Conservation (phyloP, 2,329 filamentous ascomycete species). For the Leptographium procerum region DNA sequence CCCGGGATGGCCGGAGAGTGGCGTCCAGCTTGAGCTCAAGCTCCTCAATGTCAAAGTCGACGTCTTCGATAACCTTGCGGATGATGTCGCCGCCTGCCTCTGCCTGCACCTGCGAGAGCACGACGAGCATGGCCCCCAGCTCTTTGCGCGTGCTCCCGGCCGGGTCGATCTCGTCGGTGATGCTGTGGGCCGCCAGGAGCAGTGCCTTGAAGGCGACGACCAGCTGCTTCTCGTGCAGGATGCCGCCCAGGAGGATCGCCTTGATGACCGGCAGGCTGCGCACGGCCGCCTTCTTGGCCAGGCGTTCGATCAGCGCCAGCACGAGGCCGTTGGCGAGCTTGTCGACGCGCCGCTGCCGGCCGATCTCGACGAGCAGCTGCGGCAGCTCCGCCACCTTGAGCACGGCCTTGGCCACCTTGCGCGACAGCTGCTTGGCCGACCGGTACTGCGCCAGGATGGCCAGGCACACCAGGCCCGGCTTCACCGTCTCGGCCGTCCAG, state of each 20-base stretch:
- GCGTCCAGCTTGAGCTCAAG: slow-evolving; percentile 66
- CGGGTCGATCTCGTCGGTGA: slow-evolving; percentile 42
- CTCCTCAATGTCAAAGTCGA: slow-evolving; percentile 60
- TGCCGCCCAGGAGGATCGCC: slow-evolving; percentile 45
- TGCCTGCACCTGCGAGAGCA: slow-evolving; percentile 48
- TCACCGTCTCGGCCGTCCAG: slow-evolving; percentile 62
- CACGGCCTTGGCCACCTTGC: slow-evolving; percentile 57
- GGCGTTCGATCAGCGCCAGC: slow-evolving; percentile 49
- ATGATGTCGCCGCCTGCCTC: slow-evolving; percentile 53
- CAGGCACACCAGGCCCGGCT: slow-evolving; percentile 66
- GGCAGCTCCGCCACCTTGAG: slow-evolving; percentile 51
- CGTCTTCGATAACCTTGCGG: slow-evolving; percentile 52
- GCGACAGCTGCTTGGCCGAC: slow-evolving; percentile 56
- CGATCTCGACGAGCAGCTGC: slow-evolving; percentile 48
- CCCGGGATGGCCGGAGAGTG: slow-evolving; percentile 48
- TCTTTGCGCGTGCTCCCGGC: slow-evolving; percentile 48
- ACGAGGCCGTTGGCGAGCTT: slow-evolving; percentile 63
- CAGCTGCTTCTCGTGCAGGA: slow-evolving; percentile 52
- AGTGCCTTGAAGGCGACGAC: slow-evolving; percentile 55
- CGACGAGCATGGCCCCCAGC: slow-evolving; percentile 55
- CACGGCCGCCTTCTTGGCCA: slow-evolving; percentile 48
- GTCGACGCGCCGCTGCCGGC: slow-evolving; percentile 54
- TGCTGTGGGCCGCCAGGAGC: slow-evolving; percentile 46
- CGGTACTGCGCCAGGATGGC: slow-evolving; percentile 74
- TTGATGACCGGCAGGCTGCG: slow-evolving; percentile 48